Conservation (phyloP, 1,284 basidiomycete genomes). For the Baeospora myosura region DNA sequence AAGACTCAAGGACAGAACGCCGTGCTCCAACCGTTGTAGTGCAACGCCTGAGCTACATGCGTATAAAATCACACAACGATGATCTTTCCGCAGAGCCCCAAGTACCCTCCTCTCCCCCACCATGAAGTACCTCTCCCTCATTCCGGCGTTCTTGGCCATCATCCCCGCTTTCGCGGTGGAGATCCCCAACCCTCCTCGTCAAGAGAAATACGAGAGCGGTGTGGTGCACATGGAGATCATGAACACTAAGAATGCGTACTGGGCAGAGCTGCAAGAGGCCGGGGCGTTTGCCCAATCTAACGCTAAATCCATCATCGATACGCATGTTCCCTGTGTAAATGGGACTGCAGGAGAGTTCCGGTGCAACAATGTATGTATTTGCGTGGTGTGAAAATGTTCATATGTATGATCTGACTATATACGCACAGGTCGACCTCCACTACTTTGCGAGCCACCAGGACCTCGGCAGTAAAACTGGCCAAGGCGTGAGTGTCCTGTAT, state of each 20-base stretch:
- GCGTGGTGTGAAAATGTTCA: no score
- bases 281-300: slow-evolving; percentile 7
- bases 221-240: slow-evolving; percentile 7
- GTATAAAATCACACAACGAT: no score
- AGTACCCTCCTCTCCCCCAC: neutral
- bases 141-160: slow-evolving; percentile 5
- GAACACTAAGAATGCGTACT: slow-evolving; percentile 6
- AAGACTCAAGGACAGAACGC: no score
- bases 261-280: slow-evolving; percentile 1
- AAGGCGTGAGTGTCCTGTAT: neutral
- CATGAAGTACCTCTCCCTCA: slow-evolving; percentile 4
- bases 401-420: no score
- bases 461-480: neutral
- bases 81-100: no score
- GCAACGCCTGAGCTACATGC: no score
- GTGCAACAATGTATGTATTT: slow-evolving; percentile 15
- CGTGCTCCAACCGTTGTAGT: no score
- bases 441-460: slow-evolving; percentile 12
- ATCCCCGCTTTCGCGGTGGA: slow-evolving; percentile 4
- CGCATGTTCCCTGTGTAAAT: slow-evolving; percentile 6
- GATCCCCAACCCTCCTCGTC: slow-evolving; percentile 8
- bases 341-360: slow-evolving; percentile 14
- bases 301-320: slow-evolving; percentile 3
- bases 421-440: slow-evolving; percentile 11
- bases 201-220: slow-evolving; percentile 7